Conservation (phyloP, 2,329 filamentous ascomycete genomes). For the Macrophomina tecta region DNA sequence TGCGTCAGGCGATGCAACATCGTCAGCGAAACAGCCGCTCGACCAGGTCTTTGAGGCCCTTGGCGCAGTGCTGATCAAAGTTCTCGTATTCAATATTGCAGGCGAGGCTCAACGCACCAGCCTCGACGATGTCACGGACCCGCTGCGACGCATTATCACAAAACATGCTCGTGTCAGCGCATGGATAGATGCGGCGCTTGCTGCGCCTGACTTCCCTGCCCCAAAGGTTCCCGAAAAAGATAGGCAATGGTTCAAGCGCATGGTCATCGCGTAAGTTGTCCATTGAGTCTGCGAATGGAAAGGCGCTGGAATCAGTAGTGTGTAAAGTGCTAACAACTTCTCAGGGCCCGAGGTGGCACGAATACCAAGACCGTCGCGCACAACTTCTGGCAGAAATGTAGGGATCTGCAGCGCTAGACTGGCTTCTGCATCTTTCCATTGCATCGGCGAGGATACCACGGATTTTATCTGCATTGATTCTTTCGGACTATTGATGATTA, state of each 20-base stretch:
- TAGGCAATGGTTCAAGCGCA: slow-evolving; percentile 23
- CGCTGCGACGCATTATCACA: slow-evolving; percentile 17
- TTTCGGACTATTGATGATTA: slow-evolving; percentile 8
- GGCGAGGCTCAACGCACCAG: slow-evolving; percentile 23
- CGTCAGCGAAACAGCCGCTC: neutral
- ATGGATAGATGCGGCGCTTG: slow-evolving; percentile 21
- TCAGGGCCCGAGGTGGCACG: slow-evolving; percentile 25
- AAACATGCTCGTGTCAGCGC: slow-evolving; percentile 6
- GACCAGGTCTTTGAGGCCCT: slow-evolving; percentile 21
- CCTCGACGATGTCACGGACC: slow-evolving; percentile 20
- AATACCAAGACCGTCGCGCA: slow-evolving; percentile 10
- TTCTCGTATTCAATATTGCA: slow-evolving; percentile 24
- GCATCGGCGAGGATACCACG: neutral
- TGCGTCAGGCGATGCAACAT: neutral
- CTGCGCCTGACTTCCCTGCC: slow-evolving; percentile 21
- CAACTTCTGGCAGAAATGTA: slow-evolving; percentile 28
- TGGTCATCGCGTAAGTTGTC: slow-evolving; percentile 27
- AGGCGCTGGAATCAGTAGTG: neutral
- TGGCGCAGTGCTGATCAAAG: slow-evolving; percentile 6
- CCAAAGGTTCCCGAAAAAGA: slow-evolving; percentile 26
- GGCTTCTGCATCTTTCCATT: neutral
- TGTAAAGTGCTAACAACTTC: slow-evolving; percentile 1
- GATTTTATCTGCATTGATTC: neutral
- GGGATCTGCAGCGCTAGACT: slow-evolving; percentile 13
- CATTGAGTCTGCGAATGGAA: neutral